Evolutionary conservation across 768 basidiomycete species (phyloP).

Genomic region (Termitomyces sp.): DNA sequence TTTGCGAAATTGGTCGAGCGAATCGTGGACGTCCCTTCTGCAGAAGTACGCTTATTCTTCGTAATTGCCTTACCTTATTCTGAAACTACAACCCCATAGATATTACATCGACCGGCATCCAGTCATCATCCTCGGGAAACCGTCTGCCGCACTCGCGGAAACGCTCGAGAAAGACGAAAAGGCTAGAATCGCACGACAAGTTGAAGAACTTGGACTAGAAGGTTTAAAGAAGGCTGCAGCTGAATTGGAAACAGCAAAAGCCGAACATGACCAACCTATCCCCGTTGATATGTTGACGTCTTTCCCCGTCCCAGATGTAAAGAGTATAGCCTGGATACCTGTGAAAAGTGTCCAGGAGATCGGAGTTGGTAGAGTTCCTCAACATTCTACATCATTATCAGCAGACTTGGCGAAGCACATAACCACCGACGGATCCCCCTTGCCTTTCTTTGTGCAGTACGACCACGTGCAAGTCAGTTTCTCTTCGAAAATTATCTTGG

Average conservation of each 20-base stretch:
- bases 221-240: conserved; percentile 71
- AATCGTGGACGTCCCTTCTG: conserved; percentile 76
- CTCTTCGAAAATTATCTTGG: background rate
- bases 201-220: conserved; percentile 67
- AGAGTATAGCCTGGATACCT: conserved; percentile 90
- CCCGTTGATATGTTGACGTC: conserved; percentile 75
- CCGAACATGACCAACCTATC: conserved; percentile 79
- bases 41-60: conserved; percentile 46
- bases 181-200: conserved; percentile 66
- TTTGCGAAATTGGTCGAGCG: conserved; percentile 67
- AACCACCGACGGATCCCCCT: conserved; percentile 55
- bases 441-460: conserved; percentile 92
- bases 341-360: conserved; percentile 61
- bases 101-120: conserved; percentile 74
- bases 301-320: conserved; percentile 91
- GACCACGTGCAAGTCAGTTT: conserved; percentile 78
- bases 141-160: conserved; percentile 79
- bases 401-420: conserved; percentile 59
- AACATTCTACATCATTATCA: conserved; percentile 23
- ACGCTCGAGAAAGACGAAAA: conserved; percentile 82
- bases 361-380: conserved; percentile 41
- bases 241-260: conserved; percentile 78
- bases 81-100: conserved; percentile 35
- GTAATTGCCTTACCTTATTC: conserved; percentile 1
- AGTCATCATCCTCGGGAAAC: conserved; percentile 80